These are phyloP conservation scores for Serendipita vermifera DNA, from an alignment of 768 basidiomycete species.

Conservation along the genomic window DNA sequence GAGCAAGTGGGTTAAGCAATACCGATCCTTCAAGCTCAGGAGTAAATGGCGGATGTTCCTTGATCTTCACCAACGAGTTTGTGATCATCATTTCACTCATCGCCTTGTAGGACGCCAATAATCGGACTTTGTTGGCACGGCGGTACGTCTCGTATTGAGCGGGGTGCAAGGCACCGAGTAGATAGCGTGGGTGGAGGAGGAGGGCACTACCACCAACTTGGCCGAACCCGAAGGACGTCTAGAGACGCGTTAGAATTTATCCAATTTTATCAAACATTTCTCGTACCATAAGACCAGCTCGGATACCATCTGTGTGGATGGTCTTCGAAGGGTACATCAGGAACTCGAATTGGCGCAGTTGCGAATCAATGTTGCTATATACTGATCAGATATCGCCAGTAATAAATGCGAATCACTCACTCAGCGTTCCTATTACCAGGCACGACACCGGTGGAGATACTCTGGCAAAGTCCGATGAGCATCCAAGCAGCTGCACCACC, in stretches of 20 bases:
- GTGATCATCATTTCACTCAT: slow-evolving; percentile 95
- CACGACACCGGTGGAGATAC: slow-evolving; percentile 69
- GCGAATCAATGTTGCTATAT: slow-evolving; percentile 78
- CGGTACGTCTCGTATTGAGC: slow-evolving; percentile 68
- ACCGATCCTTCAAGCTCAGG: slow-evolving; percentile 77
- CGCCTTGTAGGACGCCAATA: slow-evolving; percentile 64
- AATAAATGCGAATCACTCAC: slow-evolving; percentile 35
- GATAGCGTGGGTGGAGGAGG: slow-evolving; percentile 80
- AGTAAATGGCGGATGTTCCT: slow-evolving; percentile 81
- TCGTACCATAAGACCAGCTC: slow-evolving; percentile 72
- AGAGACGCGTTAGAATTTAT: not conserved
- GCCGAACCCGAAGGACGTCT: slow-evolving; percentile 96
- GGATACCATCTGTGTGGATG: slow-evolving; percentile 86
- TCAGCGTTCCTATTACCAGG: slow-evolving; percentile 96
- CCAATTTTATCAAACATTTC: not conserved
- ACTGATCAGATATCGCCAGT: slow-evolving; percentile 10
- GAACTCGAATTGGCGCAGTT: slow-evolving; percentile 77
- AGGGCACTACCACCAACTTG: slow-evolving; percentile 93
- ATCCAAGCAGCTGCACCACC: slow-evolving; percentile 99
- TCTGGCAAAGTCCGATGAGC: slow-evolving; percentile 82
- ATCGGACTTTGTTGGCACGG: slow-evolving; percentile 49
- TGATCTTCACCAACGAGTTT: slow-evolving; percentile 87
- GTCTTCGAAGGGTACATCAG: slow-evolving; percentile 97
- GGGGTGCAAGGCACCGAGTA: slow-evolving; percentile 73
- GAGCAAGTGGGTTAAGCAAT: slow-evolving; percentile 82